These are phyloP conservation scores for Kodamaea neixiangensis DNA, from an alignment of 805 yeast species.

Conservation along the genomic window DNA sequence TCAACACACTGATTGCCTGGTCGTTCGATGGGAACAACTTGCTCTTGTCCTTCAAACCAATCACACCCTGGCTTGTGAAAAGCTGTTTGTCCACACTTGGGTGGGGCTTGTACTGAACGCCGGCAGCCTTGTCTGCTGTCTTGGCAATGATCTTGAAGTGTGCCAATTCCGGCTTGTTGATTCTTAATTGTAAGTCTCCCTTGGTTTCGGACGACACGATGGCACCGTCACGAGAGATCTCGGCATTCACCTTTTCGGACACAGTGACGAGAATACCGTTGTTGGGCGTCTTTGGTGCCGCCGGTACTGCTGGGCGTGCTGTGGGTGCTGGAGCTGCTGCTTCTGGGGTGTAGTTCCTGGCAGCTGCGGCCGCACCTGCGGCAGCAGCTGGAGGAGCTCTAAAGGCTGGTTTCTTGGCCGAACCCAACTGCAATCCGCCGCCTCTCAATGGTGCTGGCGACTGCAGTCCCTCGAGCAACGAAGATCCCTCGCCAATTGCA, in stretches of 20 bases:
- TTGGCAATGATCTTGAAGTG: conserved; percentile 62
- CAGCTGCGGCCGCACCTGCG: conserved; percentile 23
- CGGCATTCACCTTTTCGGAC: conserved; percentile 76
- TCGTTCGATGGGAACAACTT: conserved; percentile 91
- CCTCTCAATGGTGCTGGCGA: conserved; percentile 26
- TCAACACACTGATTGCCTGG: conserved; percentile 84
- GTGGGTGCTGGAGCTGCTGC: conserved; percentile 15
- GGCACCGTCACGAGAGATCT: conserved; percentile 81
- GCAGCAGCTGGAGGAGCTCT: conserved; percentile 37
- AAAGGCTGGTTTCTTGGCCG: conserved; percentile 24
- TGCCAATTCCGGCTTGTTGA: conserved; percentile 73
- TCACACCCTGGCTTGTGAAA: conserved; percentile 57
- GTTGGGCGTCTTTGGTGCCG: conserved; percentile 43
- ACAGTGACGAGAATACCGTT: conserved; percentile 79
- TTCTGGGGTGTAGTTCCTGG: conserved; percentile 13
- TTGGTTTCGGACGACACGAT: conserved; percentile 70
- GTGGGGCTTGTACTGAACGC: conserved; percentile 84
- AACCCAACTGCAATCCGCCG: conserved; percentile 81
- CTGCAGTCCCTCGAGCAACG: conserved; percentile 15
- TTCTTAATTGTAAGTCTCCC: conserved; percentile 88
- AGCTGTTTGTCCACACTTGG: conserved; percentile 87
- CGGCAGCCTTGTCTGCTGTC: conserved; percentile 49
- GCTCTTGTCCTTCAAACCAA: conserved; percentile 73
- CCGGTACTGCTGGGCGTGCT: conserved; percentile 23
- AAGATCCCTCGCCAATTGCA: conserved; percentile 23